A percentile compares a stretch with the other conserved stretches of the same genome.
These are phyloP conservation scores for Domatiomyces globalis DNA, from an alignment of 2,329 filamentous ascomycete species.

Conservation along the genomic window DNA sequence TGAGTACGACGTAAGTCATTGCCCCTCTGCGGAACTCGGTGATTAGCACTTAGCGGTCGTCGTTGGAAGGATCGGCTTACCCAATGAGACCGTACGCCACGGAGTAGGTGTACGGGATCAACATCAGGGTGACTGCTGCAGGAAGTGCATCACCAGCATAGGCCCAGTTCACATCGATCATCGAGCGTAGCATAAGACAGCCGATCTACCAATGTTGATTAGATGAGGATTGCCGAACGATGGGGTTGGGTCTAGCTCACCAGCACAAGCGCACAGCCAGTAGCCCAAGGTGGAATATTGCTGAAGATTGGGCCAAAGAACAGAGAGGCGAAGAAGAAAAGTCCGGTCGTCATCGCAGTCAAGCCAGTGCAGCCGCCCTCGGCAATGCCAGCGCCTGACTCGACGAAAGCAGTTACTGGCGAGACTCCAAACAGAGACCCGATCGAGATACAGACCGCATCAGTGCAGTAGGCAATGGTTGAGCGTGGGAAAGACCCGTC, in stretches of 20 bases:
- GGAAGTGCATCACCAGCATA: constrained; percentile 75
- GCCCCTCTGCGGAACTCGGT: constrained; percentile 37
- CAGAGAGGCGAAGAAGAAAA: constrained; percentile 75
- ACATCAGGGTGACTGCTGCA: constrained; percentile 66
- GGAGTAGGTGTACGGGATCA: constrained; percentile 84
- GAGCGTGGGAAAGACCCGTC: constrained; percentile 83
- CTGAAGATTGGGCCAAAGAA: constrained; percentile 88
- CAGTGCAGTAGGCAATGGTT: constrained; percentile 68
- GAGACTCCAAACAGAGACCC: constrained; percentile 64
- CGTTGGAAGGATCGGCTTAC: too few relatives aligned
- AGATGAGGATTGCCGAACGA: constrained; percentile 19
- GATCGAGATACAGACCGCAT: constrained; percentile 66
- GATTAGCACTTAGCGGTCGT: too few relatives aligned
- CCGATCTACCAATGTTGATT: constrained; percentile 39
- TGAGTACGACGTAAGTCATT: constrained; percentile 60
- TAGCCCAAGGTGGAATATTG: constrained; percentile 79
- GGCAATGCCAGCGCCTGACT: constrained; percentile 78
- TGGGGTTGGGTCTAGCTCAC: constrained; percentile 52
- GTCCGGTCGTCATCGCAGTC: constrained; percentile 62
- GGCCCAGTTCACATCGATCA: constrained; percentile 70
- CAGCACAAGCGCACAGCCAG: constrained; percentile 72
- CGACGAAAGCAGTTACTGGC: constrained; percentile 75
- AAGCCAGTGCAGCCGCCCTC: constrained; percentile 75
- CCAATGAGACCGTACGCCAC: constrained; percentile 71
- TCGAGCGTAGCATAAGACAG: constrained; percentile 46